Evolutionary conservation across 305 asterid species (phyloP).

Genomic region (Solanum hybrid): DNA sequence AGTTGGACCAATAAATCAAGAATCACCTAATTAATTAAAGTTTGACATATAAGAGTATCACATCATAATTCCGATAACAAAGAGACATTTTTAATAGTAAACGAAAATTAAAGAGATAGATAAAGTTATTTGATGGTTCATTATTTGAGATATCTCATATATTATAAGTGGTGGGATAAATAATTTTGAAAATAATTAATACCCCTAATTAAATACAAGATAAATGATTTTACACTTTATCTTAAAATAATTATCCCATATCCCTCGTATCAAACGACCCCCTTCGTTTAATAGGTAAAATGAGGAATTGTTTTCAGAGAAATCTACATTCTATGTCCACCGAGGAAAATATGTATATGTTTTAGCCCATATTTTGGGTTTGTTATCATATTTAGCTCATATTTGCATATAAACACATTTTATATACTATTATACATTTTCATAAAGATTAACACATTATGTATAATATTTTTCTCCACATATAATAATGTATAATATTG

Average conservation of each 20-base stretch:
- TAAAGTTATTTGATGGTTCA: neutral
- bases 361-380: neutral
- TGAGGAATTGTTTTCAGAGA: too few species aligned
- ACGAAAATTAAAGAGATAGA: neutral
- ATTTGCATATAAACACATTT: neutral
- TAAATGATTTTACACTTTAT: neutral
- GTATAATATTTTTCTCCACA: neutral
- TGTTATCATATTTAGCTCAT: neutral
- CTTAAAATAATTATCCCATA: neutral
- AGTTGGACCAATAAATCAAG: neutral
- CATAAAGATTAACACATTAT: neutral
- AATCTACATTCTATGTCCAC: neutral
- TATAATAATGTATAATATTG: neutral
- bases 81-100: neutral
- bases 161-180: neutral
- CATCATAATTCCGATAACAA: neutral
- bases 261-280: neutral
- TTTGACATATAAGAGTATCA: neutral
- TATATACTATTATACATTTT: neutral
- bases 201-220: neutral
- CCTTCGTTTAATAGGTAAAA: neutral
- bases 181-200: neutral
- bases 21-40: neutral
- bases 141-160: neutral
- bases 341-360: neutral